Base-by-base conservation (phyloP, 768 basidiomycete genomes). In the Pleurotus eryngii region DNA sequence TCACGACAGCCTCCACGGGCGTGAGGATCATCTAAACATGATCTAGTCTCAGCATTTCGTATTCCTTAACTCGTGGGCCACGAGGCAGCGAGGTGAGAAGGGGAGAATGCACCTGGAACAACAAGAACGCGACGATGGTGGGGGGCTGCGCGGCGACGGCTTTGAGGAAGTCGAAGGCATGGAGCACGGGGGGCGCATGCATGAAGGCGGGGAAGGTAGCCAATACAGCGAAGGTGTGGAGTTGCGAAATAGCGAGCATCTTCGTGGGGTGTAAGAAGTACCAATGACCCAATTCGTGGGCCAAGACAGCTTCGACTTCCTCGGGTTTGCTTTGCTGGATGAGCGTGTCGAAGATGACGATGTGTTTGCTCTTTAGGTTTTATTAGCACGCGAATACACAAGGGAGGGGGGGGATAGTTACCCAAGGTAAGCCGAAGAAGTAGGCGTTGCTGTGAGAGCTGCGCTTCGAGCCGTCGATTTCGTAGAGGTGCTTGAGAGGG, bases 251-350 rank as follows among this genome's bases (percentile, higher is more conserved):
- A 57, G 84, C 76, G 67, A 98, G 80, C 67, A 97, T 81, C 70
- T 97, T 94, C 59, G 88, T 87, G 1, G 94, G 92, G 77, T 98
- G 96, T 63, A 86, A 79, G 74, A 85, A 85, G 67, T 89, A 92
- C 95, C 96, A 98, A 75, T 98, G 96, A 0, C 96, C 96, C 37
- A 98, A 88, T 65, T 98, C 95, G 71, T 98, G 95, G 0, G 94
- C 94, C 43, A 98, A 82, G n/a, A 99, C 94, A 30, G 97, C 96
- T 64, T 98, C 96, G 26, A 99, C 93, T 70, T 98, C 93, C 22
- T 92, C 90, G 0, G 95, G 83, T 64, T 87, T 84, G 70, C 85
- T 89, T 65, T 98, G 85, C 67, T 95, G 87, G 71, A 98, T 94
- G 61, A 99, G 82, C 0, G 96, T 98, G 64, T 99, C 97, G 65